Conservation (phyloP, 2,329 filamentous ascomycete genomes). For the Microcyclospora tardicrescens region DNA sequence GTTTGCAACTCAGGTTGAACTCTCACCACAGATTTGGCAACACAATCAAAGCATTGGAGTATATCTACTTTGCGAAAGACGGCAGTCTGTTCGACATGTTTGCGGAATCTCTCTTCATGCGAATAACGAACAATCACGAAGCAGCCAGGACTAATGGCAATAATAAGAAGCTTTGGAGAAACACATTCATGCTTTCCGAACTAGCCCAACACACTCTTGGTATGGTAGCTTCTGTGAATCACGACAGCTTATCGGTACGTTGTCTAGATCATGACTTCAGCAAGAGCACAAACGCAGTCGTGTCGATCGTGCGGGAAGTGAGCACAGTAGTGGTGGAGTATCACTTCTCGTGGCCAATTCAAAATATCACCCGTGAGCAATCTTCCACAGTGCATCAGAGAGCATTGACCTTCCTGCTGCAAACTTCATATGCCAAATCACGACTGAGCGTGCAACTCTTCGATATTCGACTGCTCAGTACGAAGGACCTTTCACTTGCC, state of each 20-base stretch:
- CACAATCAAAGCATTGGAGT: conserved; percentile 53
- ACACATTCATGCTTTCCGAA: conserved; percentile 69
- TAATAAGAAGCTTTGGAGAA: conserved; percentile 47
- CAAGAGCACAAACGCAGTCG: conserved; percentile 32
- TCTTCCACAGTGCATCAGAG: conserved; percentile 55
- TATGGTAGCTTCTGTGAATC: conserved; percentile 39
- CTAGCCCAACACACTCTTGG: conserved; percentile 60
- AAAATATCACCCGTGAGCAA: conserved; percentile 58
- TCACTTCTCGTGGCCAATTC: conserved; percentile 43
- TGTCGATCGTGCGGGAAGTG: conserved; percentile 6
- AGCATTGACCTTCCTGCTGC: conserved; percentile 63
- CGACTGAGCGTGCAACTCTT: conserved; percentile 45
- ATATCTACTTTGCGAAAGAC: conserved; percentile 65
- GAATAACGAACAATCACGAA: conserved; percentile 47
- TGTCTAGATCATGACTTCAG: conserved; percentile 45
- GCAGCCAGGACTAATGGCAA: conserved; percentile 17
- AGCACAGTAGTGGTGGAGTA: conserved; percentile 8
- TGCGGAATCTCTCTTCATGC: conserved; percentile 57
- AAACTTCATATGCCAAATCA: conserved; percentile 58
- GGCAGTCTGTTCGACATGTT: conserved; percentile 55
- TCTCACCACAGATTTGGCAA: conserved; percentile 53
- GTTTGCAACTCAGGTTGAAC: conserved; percentile 54
- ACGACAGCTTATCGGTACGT: conserved; percentile 42
- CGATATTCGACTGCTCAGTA: conserved; percentile 10
- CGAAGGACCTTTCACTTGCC: conserved; percentile 17